Base-by-base conservation (phyloP, 2,329 filamentous ascomycete species). In the Ampelomyces quisqualis region DNA sequence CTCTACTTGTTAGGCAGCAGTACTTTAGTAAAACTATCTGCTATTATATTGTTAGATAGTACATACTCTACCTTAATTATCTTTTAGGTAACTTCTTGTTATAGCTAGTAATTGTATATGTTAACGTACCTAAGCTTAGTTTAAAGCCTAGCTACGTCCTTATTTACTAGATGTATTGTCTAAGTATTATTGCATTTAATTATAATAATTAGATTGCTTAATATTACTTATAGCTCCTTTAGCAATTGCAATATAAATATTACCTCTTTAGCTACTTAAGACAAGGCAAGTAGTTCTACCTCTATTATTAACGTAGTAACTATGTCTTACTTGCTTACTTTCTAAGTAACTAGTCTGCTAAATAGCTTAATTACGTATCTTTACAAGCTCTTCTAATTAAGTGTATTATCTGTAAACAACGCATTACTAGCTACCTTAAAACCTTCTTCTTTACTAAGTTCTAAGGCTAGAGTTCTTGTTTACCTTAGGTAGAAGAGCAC, bases 171-270 rank as follows among this genome's bases (percentile, higher is more conserved):
- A 2, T 21, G 5, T 7, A 38, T 43, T 6, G 40, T 43, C 22
- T 43, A 33, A 5, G 24, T 27, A 22, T 43, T 43, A 20, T 43
- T 33, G 28, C 40, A 43, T 18, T 37, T n/a, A 7, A 43, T 43
- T 8, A 24, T 26, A 7, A 33, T 37, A 8, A 26, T 3, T 17
- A n/a, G 7, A 6, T 5, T 26, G 13, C 8, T 9, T 10, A 33
- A 18, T 19, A 27, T 10, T 17, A 37, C 11, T 15, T 19, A 5
- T 6, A 43, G 33, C 19, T 46, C 2, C 38, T 38, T 14, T 6
- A 28, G 26, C 13, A 28, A 13, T 14, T n/a, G 8, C 13, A 13
- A 28, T 10, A 28, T 28, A 13, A 28, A 28, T 23, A 23, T 23
- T 10, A 10, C 21, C 21, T 23, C 21, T 10, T 23, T 23, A 10